Evolutionary conservation across 2,329 filamentous ascomycete genomes (phyloP).

Genomic region (Xylaria sp.): DNA sequence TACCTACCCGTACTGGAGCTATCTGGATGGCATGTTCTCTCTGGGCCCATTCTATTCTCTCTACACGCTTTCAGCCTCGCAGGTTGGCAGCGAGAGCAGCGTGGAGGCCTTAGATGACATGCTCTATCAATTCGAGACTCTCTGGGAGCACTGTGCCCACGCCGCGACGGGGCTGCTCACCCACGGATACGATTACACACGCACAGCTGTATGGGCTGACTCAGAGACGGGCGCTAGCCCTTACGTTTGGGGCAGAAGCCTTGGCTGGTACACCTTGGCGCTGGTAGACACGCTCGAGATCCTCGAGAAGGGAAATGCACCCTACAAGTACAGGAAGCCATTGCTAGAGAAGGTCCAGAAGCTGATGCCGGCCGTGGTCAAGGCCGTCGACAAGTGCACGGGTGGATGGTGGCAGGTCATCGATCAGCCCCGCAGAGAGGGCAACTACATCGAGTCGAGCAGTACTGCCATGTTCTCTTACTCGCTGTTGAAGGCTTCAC

Average conservation of each 20-base stretch:
- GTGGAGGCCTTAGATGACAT: constrained; percentile 35
- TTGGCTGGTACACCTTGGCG: constrained; percentile 48
- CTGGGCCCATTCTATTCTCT: constrained; percentile 48
- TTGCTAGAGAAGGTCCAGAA: constrained; percentile 32
- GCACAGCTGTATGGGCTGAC: constrained; percentile 44
- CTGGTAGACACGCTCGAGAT: constrained; percentile 45
- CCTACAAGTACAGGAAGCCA: background rate
- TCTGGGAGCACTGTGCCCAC: constrained; percentile 37
- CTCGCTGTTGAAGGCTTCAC: constrained; percentile 44
- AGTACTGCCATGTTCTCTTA: constrained; percentile 46
- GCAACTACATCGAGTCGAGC: constrained; percentile 48
- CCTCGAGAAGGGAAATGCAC: constrained; percentile 26
- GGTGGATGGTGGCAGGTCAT: constrained; percentile 49
- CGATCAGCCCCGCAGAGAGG: constrained; percentile 31
- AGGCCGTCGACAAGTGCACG: constrained; percentile 36
- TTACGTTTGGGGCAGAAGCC: constrained; percentile 46
- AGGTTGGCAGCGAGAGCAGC: background rate
- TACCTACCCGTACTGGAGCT: constrained; percentile 57
- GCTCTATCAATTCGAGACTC: constrained; percentile 38
- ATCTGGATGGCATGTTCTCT: constrained; percentile 60
- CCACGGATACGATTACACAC: constrained; percentile 46
- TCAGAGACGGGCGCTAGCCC: constrained; percentile 44
- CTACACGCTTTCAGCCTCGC: constrained; percentile 37
- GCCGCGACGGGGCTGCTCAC: constrained; percentile 39
- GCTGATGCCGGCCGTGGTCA: constrained; percentile 35